Conservation (phyloP, 371 early-diverging fungal species). For the Paraphysoderma sedebokerense region DNA sequence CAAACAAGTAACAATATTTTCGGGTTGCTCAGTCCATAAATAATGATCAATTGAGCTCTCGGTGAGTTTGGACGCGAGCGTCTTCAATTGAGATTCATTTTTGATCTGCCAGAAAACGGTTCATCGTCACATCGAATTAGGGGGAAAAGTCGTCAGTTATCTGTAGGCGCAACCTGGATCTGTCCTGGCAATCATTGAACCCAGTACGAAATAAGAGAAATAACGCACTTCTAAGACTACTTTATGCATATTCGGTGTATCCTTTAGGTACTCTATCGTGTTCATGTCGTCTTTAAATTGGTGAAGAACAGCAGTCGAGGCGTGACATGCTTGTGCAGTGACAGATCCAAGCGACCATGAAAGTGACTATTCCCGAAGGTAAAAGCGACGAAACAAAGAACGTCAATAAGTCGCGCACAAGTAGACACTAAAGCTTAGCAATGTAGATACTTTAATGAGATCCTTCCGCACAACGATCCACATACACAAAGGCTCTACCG, state of each 20-base stretch:
- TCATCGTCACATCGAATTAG: neutral
- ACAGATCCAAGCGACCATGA: conserved; percentile 68
- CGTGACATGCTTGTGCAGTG: conserved; percentile 76
- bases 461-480: conserved; percentile 72
- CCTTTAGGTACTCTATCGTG: conserved; percentile 39
- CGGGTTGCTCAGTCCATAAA: conserved; percentile 72
- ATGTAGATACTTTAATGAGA: conserved; percentile 38
- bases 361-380: conserved; percentile 21
- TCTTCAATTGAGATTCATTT: conserved; percentile 40
- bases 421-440: neutral
- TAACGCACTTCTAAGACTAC: conserved; percentile 43
- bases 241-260: conserved; percentile 62
- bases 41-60: conserved; percentile 35
- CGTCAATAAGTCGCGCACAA: neutral
- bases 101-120: conserved; percentile 33
- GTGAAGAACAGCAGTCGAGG: conserved; percentile 50
- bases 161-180: neutral
- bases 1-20: conserved; percentile 62
- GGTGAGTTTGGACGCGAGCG: conserved; percentile 32
- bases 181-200: neutral
- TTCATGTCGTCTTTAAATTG: conserved; percentile 31
- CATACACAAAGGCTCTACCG: conserved; percentile 47
- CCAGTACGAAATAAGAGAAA: neutral
- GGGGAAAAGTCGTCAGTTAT: neutral
- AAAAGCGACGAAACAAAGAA: neutral